Percentiles rank a stretch among this genome's conserved stretches.
Conservation (phyloP, 768 basidiomycete species). For the Mycena belliarum region DNA sequence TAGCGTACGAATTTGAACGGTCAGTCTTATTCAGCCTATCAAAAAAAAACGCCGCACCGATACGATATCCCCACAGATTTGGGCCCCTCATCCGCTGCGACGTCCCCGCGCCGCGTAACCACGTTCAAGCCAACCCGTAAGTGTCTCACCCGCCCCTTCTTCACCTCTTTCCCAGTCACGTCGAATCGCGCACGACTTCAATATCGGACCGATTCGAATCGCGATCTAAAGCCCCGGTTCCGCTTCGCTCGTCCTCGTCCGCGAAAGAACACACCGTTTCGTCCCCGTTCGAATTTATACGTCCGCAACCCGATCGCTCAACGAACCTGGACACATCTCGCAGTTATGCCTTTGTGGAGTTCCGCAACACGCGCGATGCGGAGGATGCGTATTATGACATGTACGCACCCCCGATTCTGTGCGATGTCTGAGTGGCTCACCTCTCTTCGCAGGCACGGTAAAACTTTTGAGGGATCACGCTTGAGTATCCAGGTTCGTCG, state of each 20-base stretch:
- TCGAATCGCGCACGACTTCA: slow-evolving; percentile 25
- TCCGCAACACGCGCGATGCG: slow-evolving; percentile 74
- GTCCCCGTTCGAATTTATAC: slow-evolving; percentile 36
- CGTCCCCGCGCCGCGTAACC: slow-evolving; percentile 83
- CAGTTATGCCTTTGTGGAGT: slow-evolving; percentile 89
- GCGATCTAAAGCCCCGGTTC: slow-evolving; percentile 11
- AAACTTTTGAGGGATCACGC: slow-evolving; percentile 71
- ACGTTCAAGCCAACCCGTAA: slow-evolving; percentile 80
- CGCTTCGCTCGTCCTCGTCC: slow-evolving; percentile 26
- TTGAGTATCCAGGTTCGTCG: slow-evolving; percentile 67
- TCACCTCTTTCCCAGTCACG: slow-evolving; percentile 25
- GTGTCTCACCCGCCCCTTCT: slow-evolving; percentile 40
- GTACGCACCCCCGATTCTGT: slow-evolving; percentile 40
- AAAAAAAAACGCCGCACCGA: background rate
- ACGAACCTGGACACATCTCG: slow-evolving; percentile 48
- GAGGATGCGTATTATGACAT: slow-evolving; percentile 86
- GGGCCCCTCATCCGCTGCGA: slow-evolving; percentile 87
- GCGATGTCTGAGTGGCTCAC: background rate
- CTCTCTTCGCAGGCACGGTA: slow-evolving; percentile 60
- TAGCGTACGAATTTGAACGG: slow-evolving; percentile 89
- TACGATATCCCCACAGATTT: slow-evolving; percentile 47
- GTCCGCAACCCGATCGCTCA: slow-evolving; percentile 53
- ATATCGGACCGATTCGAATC: slow-evolving; percentile 1
- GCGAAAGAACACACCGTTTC: slow-evolving; percentile 23
- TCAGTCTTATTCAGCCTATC: slow-evolving; percentile 31